Evolutionary conservation across 768 basidiomycete genomes (phyloP).

Genomic region (Amanita jacksonii): DNA sequence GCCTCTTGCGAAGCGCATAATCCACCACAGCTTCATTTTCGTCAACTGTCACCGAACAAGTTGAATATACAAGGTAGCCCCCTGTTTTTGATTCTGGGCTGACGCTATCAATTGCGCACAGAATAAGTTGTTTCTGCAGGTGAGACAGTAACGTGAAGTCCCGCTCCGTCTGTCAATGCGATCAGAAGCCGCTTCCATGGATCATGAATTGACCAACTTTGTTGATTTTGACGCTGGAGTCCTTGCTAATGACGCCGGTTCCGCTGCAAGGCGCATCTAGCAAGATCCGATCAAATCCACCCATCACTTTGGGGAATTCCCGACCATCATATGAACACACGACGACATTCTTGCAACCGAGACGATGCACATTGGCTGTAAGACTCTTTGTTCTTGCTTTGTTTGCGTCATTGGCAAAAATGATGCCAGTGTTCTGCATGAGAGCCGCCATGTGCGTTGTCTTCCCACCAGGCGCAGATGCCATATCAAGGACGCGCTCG

Average conservation of each 20-base stretch:
- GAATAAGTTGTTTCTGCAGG: conserved; percentile 94
- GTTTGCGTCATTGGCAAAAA: conserved; percentile 96
- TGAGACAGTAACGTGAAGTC: conserved; percentile 96
- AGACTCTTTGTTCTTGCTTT: conserved; percentile 93
- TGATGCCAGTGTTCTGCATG: conserved; percentile 93
- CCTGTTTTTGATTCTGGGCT: conserved; percentile 85
- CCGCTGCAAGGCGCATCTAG: conserved; percentile 97
- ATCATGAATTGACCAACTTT: conserved; percentile 51
- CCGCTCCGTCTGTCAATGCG: conserved; percentile 62
- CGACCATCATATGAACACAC: conserved; percentile 96
- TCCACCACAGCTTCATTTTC: conserved; percentile 98
- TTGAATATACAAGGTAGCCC: conserved; percentile 94
- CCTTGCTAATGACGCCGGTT: conserved; percentile 97
- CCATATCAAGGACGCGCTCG: conserved; percentile 96
- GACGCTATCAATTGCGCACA: conserved; percentile 96
- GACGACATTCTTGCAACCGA: conserved; percentile 97
- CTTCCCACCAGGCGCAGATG: conserved; percentile 96
- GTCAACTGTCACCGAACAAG: conserved; percentile 95
- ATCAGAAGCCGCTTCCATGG: conserved; percentile 7
- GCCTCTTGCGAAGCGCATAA: conserved; percentile 91
- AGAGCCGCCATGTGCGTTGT: conserved; percentile 96
- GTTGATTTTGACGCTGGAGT: conserved; percentile 94
- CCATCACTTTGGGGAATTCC: conserved; percentile 98
- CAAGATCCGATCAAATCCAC: conserved; percentile 95
- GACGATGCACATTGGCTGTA: conserved; percentile 91